Base-by-base conservation (phyloP, 345 rosid genomes). In the Gossypium mustelinum region DNA sequence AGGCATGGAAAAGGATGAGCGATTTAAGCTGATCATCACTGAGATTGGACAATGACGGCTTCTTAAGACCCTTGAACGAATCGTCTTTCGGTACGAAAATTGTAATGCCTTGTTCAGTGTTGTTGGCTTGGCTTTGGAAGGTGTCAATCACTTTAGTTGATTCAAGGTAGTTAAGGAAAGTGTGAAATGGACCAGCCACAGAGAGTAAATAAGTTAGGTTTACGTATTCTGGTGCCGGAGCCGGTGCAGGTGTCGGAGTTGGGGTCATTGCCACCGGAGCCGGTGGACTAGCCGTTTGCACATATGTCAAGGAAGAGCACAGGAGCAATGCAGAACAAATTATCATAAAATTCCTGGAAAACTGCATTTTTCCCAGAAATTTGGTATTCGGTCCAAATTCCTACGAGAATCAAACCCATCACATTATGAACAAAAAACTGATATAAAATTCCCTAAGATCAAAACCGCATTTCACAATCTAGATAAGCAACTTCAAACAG, bases 71-170 rank as follows among this genome's bases (percentile, higher is more conserved):
- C 60, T 88, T 83, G 83, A 96, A 96, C 62, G 98, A 97, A 13
- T 81, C 76, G 66, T 93, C 96, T 73, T 86, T 92, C 0, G 99
- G 99, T 3, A 93, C 97, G 44, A 96, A 96, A 63, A 96, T 83
- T 3, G 99, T 96, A 68, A 96, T 78, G 41, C 99, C 99, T 79
- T 89, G 90, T 2, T 89, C 87, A 2, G 97, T 91, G 78, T 88
- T 87, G 89, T 94, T 94, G 77, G 94, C 99, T 82, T 88, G 98
- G 89, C 77, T 85, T 80, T 94, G 99, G 85, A 95, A 87, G 34
- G 96, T 95, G 11, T 87, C 93, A 2, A 93, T 85, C 79, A 93
- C 92, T 73, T 91, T 89, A 29, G 94, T 85, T n/a, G 97, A 87
- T 72, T 79, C 70, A 41, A 95, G 89, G 81, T 88, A 84, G 76